phyloP scores from a whole-genome alignment of 192 early-diverging fungal species.

The Linnemannia elongata region DNA sequence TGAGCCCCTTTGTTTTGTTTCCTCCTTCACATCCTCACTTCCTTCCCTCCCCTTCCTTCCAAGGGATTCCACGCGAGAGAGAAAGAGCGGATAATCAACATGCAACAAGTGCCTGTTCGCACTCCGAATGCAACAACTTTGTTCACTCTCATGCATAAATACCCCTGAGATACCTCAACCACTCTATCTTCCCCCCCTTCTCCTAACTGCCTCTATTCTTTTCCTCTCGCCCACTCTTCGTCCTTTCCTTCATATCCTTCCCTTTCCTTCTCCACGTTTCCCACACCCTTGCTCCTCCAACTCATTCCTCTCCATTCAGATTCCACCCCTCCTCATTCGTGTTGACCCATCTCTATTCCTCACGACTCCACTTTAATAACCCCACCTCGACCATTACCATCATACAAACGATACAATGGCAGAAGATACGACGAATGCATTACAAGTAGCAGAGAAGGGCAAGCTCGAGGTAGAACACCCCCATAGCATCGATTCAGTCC shows the following conservation, averaged over 20 bases:
- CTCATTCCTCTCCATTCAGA: conserved; percentile 5
- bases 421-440: conserved; percentile 4
- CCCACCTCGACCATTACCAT: too few relatives aligned
- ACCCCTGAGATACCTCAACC: not conserved
- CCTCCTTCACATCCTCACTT: not conserved
- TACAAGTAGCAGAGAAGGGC: conserved; percentile 16
- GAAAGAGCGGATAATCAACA: not conserved
- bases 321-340: not conserved
- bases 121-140: not conserved
- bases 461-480: not conserved
- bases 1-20: too few relatives aligned
- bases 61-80: not conserved
- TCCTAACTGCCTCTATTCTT: not conserved
- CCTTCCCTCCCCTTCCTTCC: not conserved
- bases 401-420: not conserved
- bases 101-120: not conserved
- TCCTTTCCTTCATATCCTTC: not conserved
- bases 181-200: not conserved
- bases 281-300: not conserved
- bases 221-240: not conserved
- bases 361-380: not conserved
- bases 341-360: not conserved
- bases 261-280: not conserved
- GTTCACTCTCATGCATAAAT: conserved; percentile 1
- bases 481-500: too few relatives aligned